Conservation (phyloP, 2,329 filamentous ascomycete species). For the Parafenestella ontariensis region DNA sequence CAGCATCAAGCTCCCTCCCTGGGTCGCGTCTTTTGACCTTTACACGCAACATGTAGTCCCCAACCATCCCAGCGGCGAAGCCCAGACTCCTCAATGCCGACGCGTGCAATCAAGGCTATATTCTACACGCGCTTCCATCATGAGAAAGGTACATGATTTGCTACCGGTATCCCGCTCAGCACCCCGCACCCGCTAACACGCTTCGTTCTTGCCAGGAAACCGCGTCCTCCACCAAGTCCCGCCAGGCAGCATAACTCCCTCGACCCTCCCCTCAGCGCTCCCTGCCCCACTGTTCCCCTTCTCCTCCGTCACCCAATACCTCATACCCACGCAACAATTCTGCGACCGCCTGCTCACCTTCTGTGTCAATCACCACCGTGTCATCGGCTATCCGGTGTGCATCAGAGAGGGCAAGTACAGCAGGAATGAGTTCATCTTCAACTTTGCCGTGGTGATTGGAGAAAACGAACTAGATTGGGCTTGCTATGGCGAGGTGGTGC, state of each 20-base stretch:
- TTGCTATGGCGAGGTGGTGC: conserved; percentile 83
- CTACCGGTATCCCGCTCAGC: neutral
- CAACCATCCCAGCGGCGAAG: neutral
- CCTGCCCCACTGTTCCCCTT: conserved; percentile 80
- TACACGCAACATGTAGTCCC: conserved; percentile 27
- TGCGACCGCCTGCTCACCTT: conserved; percentile 90
- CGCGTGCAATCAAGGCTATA: conserved; percentile 64
- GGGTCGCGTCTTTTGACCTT: conserved; percentile 5
- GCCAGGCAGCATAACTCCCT: conserved; percentile 61
- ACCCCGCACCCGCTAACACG: conserved; percentile 2
- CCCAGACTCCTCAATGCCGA: conserved; percentile 36
- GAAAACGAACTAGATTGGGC: conserved; percentile 71
- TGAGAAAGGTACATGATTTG: conserved; percentile 51
- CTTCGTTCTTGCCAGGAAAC: conserved; percentile 61
- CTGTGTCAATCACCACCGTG: conserved; percentile 74
- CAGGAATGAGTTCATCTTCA: conserved; percentile 98
- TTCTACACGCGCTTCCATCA: conserved; percentile 73
- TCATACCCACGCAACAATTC: conserved; percentile 93
- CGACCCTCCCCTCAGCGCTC: conserved; percentile 50
- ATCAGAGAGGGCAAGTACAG: conserved; percentile 79
- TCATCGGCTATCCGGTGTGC: conserved; percentile 89
- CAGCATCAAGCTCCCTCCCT: neutral
- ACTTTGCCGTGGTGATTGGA: conserved; percentile 86
- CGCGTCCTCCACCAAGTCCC: conserved; percentile 71
- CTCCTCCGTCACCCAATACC: conserved; percentile 84